Base-by-base conservation (phyloP, 257 asterid species). In the Mentha longifolia region DNA sequence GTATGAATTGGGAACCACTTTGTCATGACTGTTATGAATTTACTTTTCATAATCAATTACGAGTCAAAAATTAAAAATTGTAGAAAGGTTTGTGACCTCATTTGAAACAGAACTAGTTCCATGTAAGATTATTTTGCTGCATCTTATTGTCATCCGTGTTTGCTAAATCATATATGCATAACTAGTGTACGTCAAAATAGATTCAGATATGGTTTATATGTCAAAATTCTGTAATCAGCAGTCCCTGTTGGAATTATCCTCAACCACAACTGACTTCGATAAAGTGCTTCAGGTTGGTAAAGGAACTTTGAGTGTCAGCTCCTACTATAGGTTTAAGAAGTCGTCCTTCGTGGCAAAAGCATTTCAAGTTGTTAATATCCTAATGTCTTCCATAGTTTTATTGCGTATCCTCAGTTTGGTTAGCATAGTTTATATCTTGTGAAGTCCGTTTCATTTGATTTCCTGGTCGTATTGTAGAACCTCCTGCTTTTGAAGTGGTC, bases 401-500 rank as follows among this genome's bases (percentile, higher is more conserved):
- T 11, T 10, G 14, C 28, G 64, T 58, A 15, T 46, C 35, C 35
- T 9, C 7, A 25, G 16, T n/a, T 41, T 63, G 52, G 20, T 11
- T 12, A 13, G 56, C 49, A 12, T 15, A 16, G 55, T 31, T 69
- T 43, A 5, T 58, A 28, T 31, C 49, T 43, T 58, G 67, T 19
- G 58, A 61, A 79, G 19, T 33, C 65, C 30, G 49, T 33, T 28
- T 51, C 15, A 39, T 22, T 20, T 54, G 3, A 28, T 15, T 60
- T 39, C 6, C 50, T 41, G 45, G 39, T 72, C 47, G 62, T 63
- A 3, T 74, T 76, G 75, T 82, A 93, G 98, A 93, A 81, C 81
- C 77, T 74, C 98, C 98, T 17, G 98, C 97, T 68, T 93, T 93
- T 71, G 97, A 91, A 62, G 92, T 93, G 42, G 94, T 93, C 71